Percentiles rank a stretch among this genome's conserved stretches.
phyloP scores from a whole-genome alignment of 139 green algal species.

The Trebouxia sp. region DNA sequence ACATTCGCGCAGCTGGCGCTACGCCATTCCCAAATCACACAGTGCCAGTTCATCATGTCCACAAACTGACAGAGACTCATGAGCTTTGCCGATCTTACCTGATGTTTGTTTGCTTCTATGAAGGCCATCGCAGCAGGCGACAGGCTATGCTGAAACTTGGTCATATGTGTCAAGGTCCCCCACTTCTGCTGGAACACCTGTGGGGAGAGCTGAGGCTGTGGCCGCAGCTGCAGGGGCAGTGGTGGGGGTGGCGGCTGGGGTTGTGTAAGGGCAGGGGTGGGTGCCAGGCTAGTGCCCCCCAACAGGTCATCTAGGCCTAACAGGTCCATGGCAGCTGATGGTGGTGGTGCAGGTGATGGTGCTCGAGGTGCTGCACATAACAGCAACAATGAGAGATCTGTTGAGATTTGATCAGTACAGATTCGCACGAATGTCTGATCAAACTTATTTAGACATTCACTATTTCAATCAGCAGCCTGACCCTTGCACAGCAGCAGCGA shows the following conservation, averaged over 20 bases:
- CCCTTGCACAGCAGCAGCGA: no score
- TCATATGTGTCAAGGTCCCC: slow-evolving; percentile 49
- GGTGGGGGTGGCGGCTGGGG: slow-evolving; percentile 27
- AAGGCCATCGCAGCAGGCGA: slow-evolving; percentile 41
- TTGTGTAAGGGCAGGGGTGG: background rate
- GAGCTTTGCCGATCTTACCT: background rate
- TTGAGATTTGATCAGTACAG: no score
- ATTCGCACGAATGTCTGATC: no score
- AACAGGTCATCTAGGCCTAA: slow-evolving; percentile 39
- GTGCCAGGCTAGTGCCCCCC: slow-evolving; percentile 18
- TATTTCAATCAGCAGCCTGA: no score
- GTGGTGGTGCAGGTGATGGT: background rate
- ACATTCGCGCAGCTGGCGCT: no score
- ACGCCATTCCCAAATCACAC: no score
- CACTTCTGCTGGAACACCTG: slow-evolving; percentile 75
- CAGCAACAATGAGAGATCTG: no score
- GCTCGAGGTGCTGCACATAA: background rate
- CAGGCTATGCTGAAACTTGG: slow-evolving; percentile 44
- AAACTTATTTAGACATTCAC: no score
- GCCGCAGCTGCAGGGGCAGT: slow-evolving; percentile 21
- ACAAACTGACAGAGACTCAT: background rate
- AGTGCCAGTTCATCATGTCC: no score
- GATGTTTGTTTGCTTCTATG: slow-evolving; percentile 58
- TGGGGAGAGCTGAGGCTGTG: slow-evolving; percentile 28
- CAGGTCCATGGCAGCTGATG: slow-evolving; percentile 35